These are phyloP conservation scores for Mayamaea pseudoterrestris DNA, from an alignment of 108 stramenopile species.

Conservation along the genomic window DNA sequence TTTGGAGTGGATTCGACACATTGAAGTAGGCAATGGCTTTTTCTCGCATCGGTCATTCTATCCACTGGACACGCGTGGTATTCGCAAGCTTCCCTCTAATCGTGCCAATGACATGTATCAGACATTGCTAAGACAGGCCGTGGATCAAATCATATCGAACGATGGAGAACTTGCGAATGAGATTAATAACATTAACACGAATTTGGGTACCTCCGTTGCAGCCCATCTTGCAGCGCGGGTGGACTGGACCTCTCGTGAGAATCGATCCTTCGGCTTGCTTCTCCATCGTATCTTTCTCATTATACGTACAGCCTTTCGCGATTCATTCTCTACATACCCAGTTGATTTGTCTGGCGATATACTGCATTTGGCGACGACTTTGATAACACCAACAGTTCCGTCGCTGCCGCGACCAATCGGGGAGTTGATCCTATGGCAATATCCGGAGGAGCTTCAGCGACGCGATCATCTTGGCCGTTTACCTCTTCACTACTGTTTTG, in stretches of 20 bases:
- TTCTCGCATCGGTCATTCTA: too few species aligned
- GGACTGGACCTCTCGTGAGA: too few species aligned
- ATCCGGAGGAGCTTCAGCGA: constrained; percentile 9
- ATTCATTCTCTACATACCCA: too few species aligned
- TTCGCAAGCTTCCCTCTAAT: constrained; percentile 6
- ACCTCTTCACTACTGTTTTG: constrained; percentile 32
- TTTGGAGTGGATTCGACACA: constrained; percentile 30
- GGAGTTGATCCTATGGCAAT: constrained; percentile 17
- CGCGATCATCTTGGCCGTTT: constrained; percentile 15
- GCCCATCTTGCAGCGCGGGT: too few species aligned
- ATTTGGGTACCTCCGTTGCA: not conserved
- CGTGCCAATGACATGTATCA: constrained; percentile 17
- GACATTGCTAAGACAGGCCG: constrained; percentile 21
- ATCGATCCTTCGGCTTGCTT: too few species aligned
- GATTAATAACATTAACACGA: not conserved
- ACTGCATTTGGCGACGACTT: too few species aligned
- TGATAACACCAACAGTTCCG: too few species aligned
- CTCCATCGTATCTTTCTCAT: too few species aligned
- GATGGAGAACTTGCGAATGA: not conserved
- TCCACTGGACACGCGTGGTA: constrained; percentile 11
- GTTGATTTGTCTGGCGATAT: not conserved
- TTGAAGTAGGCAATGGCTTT: constrained; percentile 18
- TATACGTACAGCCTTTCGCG: too few species aligned
- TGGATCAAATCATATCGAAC: constrained; percentile 10
- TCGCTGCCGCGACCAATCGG: constrained; percentile 14